Conservation (phyloP, 192 early-diverging fungal species). For the Martensiomyces pterosporus region DNA sequence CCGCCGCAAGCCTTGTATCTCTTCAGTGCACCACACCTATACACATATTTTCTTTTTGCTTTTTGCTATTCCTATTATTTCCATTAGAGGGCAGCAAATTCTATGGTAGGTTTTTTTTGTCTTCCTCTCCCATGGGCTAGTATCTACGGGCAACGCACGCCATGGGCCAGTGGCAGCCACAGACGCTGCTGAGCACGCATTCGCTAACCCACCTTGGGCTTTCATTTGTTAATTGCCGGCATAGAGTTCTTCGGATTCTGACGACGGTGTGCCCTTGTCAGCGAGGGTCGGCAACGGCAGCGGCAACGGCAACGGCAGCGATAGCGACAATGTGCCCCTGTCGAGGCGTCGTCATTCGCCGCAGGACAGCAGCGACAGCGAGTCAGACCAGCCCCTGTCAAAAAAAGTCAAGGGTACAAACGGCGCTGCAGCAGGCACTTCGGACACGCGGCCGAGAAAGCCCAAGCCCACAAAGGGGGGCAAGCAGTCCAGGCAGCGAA, state of each 20-base stretch:
- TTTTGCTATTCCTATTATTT: not conserved
- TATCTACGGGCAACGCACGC: too few relatives aligned
- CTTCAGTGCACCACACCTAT: too few relatives aligned
- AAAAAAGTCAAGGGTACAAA: constrained; percentile 18
- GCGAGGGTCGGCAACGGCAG: constrained; percentile 5
- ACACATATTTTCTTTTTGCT: too few relatives aligned
- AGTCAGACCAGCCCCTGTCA: constrained; percentile 46
- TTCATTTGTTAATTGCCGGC: not conserved
- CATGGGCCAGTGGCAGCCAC: too few relatives aligned
- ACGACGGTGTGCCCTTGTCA: constrained; percentile 42
- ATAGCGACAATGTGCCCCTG: constrained; percentile 36
- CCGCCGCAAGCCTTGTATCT: too few relatives aligned
- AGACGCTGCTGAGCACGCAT: too few relatives aligned
- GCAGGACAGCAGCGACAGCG: constrained; percentile 26
- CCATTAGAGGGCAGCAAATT: not conserved
- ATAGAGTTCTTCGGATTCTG: constrained; percentile 44
- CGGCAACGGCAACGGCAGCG: constrained; percentile 13
- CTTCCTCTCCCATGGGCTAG: constrained; percentile 5
- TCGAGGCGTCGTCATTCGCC: constrained; percentile 13
- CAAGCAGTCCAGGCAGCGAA: too few relatives aligned
- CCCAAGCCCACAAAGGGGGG: constrained; percentile 1
- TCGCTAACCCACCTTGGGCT: too few relatives aligned
- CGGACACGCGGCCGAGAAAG: constrained; percentile 2
- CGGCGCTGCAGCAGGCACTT: not conserved
- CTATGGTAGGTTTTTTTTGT: constrained; percentile 6